Percentiles rank a stretch among this genome's conserved stretches.
These are phyloP conservation scores for Fusarium poae DNA, from an alignment of 2,329 filamentous ascomycete genomes.

Conservation along the genomic window DNA sequence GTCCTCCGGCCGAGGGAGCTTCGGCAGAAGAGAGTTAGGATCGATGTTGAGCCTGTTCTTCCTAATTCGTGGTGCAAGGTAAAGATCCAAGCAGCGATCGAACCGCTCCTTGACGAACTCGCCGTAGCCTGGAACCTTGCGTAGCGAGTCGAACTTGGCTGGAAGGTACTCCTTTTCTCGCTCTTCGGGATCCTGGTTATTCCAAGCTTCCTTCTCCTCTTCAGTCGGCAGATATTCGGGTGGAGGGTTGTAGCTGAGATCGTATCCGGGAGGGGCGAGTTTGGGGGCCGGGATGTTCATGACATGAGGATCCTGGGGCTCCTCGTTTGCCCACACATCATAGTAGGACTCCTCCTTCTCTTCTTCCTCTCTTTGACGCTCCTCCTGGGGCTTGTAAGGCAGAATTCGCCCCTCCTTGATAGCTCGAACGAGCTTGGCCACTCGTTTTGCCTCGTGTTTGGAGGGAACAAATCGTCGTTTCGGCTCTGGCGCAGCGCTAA, in stretches of 20 bases:
- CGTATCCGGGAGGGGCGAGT: constrained; percentile 90
- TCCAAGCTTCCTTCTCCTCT: constrained; percentile 87
- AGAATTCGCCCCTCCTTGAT: constrained; percentile 94
- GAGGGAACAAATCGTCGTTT: constrained; percentile 96
- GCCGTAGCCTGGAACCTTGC: constrained; percentile 92
- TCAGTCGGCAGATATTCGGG: constrained; percentile 91
- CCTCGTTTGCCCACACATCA: constrained; percentile 96
- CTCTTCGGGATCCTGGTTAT: constrained; percentile 88
- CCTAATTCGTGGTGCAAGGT: constrained; percentile 90
- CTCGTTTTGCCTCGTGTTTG: constrained; percentile 94
- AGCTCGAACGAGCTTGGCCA: constrained; percentile 97
- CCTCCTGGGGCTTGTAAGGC: constrained; percentile 84
- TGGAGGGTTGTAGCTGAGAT: constrained; percentile 96
- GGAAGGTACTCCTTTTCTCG: constrained; percentile 90
- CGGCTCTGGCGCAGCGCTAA: constrained; percentile 94
- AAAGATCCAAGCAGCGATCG: constrained; percentile 93
- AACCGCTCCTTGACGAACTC: constrained; percentile 95
- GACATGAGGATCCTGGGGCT: constrained; percentile 81
- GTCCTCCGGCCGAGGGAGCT: constrained; percentile 92
- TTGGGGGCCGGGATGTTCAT: constrained; percentile 98
- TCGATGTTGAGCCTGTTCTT: constrained; percentile 98
- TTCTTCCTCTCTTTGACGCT: constrained; percentile 75
- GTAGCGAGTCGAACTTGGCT: constrained; percentile 82
- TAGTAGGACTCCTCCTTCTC: constrained; percentile 80
- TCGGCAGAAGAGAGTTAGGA: constrained; percentile 90